Base-by-base conservation (phyloP, 192 early-diverging fungal species). In the Dissophora globulifera region DNA sequence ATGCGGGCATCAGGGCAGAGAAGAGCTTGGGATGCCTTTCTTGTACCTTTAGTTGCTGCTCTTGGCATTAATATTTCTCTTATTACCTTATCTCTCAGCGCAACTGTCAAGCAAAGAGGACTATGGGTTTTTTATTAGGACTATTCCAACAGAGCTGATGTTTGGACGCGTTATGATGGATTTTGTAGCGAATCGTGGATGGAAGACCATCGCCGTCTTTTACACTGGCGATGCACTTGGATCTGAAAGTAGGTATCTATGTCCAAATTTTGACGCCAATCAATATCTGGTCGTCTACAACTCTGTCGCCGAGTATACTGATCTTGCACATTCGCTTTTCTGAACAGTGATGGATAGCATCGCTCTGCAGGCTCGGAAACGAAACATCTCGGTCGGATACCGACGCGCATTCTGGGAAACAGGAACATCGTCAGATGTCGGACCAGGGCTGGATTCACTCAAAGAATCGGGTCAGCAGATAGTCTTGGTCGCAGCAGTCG, bases 71-170 rank as follows among this genome's bases (percentile, higher is more conserved):
- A n/a, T n/a, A n/a, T n/a, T n/a, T n/a, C 16, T 42, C n/a, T 32
- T 42, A 41, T 26, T 15, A 35, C 57, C 51, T 33, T 52, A 55
- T 50, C 43, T 50, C 26, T 7, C 40, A 85, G 83, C 78, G 31
- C 68, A 80, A 38, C 62, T 85, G 9, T 85, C 83, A 4, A 78
- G 69, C 43, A 85, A 85, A 29, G 67, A 78, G 0, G 79, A 85
- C n/a, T 85, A 81, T 43, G 63, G 78, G 23, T 76, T 82, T 38
- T 85, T 85, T 52, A 82, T 78, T 63, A 74, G 83, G 56, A 85
- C 83, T 0, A 82, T 85, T n/a, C 83, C 83, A 9, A 85, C 83
- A 12, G 78, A 85, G 33, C 33, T 82, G 20, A 81, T 85, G 48
- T 79, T 79, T 58, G 78, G 70, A 38, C 69, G 74, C 45, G 81